Base-by-base conservation (phyloP, 2,329 filamentous ascomycete genomes). In the Stagonosporopsis chrysanthemi region DNA sequence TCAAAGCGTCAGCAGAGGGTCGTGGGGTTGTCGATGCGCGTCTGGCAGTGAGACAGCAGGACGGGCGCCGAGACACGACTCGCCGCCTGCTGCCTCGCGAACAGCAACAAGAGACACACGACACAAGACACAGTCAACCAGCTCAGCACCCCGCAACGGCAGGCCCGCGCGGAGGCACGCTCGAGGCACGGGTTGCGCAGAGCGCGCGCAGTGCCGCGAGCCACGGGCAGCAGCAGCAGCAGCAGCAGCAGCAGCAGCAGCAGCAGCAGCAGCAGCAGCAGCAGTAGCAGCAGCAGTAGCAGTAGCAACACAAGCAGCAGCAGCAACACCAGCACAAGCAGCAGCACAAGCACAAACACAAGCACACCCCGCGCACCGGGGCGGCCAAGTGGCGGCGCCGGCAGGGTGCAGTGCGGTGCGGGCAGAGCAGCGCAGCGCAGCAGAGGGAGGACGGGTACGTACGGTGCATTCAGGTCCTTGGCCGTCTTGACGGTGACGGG, bases 401-500 rank as follows among this genome's bases (percentile, higher is more conserved):
- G 24, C 24, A 7, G 24, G 24, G 24, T 7, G 24, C 7, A 26
- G 24, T 4, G 12, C 31, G 56, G 61, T 56, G 28, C 31, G 31
- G 56, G 47, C 53, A 52, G 28, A 9, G 47, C 56, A 46, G 43
- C 42, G 40, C 41, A 17, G 15, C 31, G 36, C 36, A 48, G 44
- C 45, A 39, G 46, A 42, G 22, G 35, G 29, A 4, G 11, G 6
- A 31, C 29, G 6, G 24, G 55, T 64, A 81, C 81, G 61, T 80
- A 84, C 82, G 61, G 66, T 52, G 66, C 56, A 54, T 60, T 77
- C 63, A 77, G 73, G 59, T 81, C 79, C 66, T 84, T 83, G 70
- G 84, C 81, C 2, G 83, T 87, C 75, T 83, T 84, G 65, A 89
- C 81, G 51, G 82, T 75, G 26, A 77, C 69, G 59, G 75, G 75